Percentiles rank a stretch among this genome's conserved stretches.
phyloP scores from a whole-genome alignment of 768 basidiomycete genomes.

The Cubamyces lactineus region DNA sequence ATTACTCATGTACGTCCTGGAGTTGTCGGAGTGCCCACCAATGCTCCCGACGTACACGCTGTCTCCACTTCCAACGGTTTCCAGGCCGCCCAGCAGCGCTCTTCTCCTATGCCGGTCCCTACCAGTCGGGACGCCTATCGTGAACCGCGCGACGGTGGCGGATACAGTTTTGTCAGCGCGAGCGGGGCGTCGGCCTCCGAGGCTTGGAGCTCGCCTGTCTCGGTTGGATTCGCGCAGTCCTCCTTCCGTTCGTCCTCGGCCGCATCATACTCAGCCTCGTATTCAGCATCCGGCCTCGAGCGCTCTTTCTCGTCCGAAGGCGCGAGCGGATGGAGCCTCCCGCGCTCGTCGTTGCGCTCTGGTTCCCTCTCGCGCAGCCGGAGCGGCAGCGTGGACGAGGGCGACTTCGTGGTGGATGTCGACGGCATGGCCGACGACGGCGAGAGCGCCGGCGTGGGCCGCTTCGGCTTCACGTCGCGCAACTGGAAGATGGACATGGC shows the following conservation, averaged over 20 bases:
- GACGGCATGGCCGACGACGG: slow-evolving; percentile 34
- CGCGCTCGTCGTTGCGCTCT: slow-evolving; percentile 51
- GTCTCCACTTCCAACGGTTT: neutral
- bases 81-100: slow-evolving; percentile 23
- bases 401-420: slow-evolving; percentile 34
- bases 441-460: slow-evolving; percentile 27
- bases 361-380: slow-evolving; percentile 42
- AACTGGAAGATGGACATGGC: slow-evolving; percentile 33
- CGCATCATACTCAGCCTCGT: slow-evolving; percentile 28
- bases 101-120: slow-evolving; percentile 42
- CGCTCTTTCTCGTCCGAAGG: slow-evolving; percentile 31
- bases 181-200: slow-evolving; percentile 40
- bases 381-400: slow-evolving; percentile 39
- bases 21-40: slow-evolving; percentile 45
- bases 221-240: slow-evolving; percentile 28
- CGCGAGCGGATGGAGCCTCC: slow-evolving; percentile 54
- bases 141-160: slow-evolving; percentile 35
- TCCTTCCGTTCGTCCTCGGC: slow-evolving; percentile 25
- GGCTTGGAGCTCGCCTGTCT: slow-evolving; percentile 31
- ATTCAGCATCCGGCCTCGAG: slow-evolving; percentile 22
- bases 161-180: slow-evolving; percentile 25
- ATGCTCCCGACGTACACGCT: neutral
- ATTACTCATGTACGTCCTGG: slow-evolving; percentile 67
- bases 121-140: slow-evolving; percentile 31
- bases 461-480: slow-evolving; percentile 34